Evolutionary conservation across 73 alveolate species (phyloP).

Genomic region (Paramecium biaurelia): DNA sequence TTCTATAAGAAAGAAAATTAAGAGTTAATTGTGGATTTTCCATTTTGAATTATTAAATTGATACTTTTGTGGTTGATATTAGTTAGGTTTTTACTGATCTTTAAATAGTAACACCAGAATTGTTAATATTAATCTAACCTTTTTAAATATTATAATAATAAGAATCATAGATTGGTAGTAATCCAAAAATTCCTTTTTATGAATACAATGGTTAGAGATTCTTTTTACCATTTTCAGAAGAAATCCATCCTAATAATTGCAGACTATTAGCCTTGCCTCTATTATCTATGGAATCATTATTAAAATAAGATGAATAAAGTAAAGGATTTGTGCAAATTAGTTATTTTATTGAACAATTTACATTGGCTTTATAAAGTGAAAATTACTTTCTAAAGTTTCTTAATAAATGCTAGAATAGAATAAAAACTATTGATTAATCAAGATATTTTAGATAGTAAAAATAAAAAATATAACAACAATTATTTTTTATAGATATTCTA

Average conservation of each 20-base stretch:
- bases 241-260: background rate
- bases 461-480: background rate
- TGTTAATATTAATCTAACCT: background rate
- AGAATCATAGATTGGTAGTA: background rate
- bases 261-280: background rate
- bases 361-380: background rate
- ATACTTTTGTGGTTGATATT: background rate
- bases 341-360: slow-evolving; percentile 13
- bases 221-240: background rate
- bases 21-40: background rate
- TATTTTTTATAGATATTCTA: background rate
- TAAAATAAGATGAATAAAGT: background rate
- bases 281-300: background rate
- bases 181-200: background rate
- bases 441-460: background rate
- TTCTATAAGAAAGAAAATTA: background rate
- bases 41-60: background rate
- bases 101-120: background rate
- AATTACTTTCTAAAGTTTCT: background rate
- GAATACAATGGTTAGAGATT: background rate
- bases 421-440: background rate
- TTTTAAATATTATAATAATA: background rate
- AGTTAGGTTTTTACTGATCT: background rate
- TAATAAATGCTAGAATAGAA: background rate
- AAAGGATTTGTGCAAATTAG: background rate